Evolutionary conservation across 1,284 basidiomycete species (phyloP).

Genomic region (Thelephora terrestris): DNA sequence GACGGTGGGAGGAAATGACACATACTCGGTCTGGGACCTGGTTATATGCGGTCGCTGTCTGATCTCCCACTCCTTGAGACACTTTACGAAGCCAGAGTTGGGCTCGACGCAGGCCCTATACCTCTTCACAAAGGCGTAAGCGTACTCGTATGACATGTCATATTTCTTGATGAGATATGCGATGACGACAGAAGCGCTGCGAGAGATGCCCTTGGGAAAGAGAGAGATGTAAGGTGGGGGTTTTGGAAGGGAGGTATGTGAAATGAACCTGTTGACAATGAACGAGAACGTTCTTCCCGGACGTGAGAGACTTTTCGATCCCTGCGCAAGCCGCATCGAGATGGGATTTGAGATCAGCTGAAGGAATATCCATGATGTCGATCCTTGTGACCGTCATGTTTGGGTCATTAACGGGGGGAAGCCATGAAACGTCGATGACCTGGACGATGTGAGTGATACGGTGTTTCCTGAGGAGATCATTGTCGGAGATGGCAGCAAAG

Average conservation of each 20-base stretch:
- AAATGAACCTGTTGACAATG: conserved; percentile 54
- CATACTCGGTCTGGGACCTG: no score
- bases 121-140: conserved; percentile 42
- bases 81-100: conserved; percentile 42
- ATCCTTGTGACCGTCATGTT: conserved; percentile 33
- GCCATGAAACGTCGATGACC: conserved; percentile 61
- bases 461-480: conserved; percentile 25
- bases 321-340: conserved; percentile 46
- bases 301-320: conserved; percentile 38
- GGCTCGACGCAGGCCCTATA: conserved; percentile 62
- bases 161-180: conserved; percentile 57
- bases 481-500: conserved; percentile 28
- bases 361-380: conserved; percentile 47
- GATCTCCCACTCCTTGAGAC: conserved; percentile 19
- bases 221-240: conserved; percentile 4
- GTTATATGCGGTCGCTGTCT: neutral
- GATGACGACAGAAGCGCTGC: conserved; percentile 55
- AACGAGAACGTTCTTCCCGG: conserved; percentile 48
- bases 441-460: conserved; percentile 54
- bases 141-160: conserved; percentile 57
- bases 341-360: conserved; percentile 42
- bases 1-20: no score
- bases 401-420: conserved; percentile 38
- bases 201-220: conserved; percentile 47
- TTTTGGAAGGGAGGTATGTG: neutral